phyloP scores from a whole-genome alignment of 345 rosid genomes.

The Raphanus sativus region DNA sequence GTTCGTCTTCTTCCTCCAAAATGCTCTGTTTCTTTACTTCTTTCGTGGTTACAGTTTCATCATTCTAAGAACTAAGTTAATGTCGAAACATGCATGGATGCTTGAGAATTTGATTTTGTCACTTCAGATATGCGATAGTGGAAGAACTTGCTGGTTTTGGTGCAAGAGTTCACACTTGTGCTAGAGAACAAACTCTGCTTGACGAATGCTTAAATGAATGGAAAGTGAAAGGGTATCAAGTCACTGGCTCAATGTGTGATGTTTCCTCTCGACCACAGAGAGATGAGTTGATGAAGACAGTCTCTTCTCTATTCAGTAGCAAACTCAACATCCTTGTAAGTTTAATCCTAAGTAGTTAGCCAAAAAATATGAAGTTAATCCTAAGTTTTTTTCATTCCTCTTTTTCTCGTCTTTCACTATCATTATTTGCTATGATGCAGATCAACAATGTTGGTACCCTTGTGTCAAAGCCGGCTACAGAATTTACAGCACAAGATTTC shows the following conservation, averaged over 20 bases:
- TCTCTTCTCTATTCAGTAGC: neutral
- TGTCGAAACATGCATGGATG: neutral
- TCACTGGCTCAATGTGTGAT: neutral
- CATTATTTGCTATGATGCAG: neutral
- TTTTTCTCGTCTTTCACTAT: neutral
- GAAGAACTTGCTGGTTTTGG: slow-evolving; percentile 1
- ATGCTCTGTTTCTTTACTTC: neutral
- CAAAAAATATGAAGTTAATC: no score
- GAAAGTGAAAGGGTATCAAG: neutral
- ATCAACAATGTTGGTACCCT: neutral
- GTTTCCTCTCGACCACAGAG: neutral
- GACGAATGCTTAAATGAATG: neutral
- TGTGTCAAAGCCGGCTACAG: neutral
- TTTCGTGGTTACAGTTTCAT: neutral
- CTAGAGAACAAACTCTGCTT: neutral
- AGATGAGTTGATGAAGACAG: neutral
- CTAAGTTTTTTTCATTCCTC: no score
- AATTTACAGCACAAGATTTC: slow-evolving; percentile 12
- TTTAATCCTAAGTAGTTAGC: neutral
- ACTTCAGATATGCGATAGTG: neutral
- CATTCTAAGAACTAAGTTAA: neutral
- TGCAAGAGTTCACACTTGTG: neutral
- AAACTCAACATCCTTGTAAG: neutral
- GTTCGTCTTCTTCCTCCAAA: neutral
- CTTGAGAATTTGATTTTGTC: neutral